Evolutionary conservation across 371 early-diverging fungal genomes (phyloP).

Genomic region (Mucor irregularis): DNA sequence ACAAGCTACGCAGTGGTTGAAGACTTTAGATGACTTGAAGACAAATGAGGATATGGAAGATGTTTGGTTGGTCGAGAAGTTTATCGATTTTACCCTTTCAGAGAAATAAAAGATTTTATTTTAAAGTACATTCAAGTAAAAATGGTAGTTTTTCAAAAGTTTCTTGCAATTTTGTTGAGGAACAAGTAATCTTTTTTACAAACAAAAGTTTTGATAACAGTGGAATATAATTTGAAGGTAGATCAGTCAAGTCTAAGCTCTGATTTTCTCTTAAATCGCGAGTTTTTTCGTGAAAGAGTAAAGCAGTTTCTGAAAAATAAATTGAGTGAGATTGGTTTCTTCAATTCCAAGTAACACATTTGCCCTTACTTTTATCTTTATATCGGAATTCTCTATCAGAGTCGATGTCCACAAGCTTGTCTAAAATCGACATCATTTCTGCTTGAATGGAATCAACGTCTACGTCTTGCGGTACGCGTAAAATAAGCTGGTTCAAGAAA

Average conservation of each 20-base stretch:
- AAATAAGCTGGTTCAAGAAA: constrained; percentile 41
- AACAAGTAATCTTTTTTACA: constrained; percentile 3
- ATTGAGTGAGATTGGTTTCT: too few species aligned
- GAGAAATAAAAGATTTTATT: neutral
- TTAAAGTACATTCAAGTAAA: constrained; percentile 5
- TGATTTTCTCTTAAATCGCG: constrained; percentile 22
- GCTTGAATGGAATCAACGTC: constrained; percentile 39
- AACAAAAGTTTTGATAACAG: constrained; percentile 15
- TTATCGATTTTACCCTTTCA: constrained; percentile 16
- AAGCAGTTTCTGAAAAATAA: constrained; percentile 22
- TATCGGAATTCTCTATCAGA: constrained; percentile 62
- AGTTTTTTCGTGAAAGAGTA: constrained; percentile 33
- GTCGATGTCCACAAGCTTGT: constrained; percentile 59
- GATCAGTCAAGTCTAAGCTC: neutral
- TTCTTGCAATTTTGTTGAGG: neutral
- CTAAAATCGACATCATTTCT: constrained; percentile 56
- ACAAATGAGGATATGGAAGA: constrained; percentile 16
- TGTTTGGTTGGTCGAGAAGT: constrained; percentile 22
- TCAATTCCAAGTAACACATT: too few species aligned
- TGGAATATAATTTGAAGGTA: constrained; percentile 9
- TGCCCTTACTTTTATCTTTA: constrained; percentile 63
- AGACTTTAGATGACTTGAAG: neutral
- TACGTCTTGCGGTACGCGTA: constrained; percentile 9
- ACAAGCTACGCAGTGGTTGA: constrained; percentile 7
- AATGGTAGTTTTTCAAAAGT: constrained; percentile 14